Evolutionary conservation across 495 filamentous ascomycete genomes (phyloP), one percentile per base, ranked within the genome.

Genomic region (Penicillium antarcticum): DNA sequence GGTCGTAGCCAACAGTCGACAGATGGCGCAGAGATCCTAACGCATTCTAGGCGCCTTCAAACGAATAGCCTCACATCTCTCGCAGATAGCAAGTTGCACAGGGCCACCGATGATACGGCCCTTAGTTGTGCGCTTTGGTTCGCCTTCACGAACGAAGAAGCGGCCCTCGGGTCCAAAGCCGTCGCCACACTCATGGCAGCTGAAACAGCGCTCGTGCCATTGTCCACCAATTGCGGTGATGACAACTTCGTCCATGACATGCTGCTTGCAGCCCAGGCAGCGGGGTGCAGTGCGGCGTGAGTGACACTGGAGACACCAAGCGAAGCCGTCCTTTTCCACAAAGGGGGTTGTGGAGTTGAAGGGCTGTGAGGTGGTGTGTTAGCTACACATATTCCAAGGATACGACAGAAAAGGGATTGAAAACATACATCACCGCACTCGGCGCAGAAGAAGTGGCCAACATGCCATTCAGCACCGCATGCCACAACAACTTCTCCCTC

Each of bases 391-490:
- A 46, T 13, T 26, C 23, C 2, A 29, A 8, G 8, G 7, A 8
- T 1, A 9, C 5, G 2, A 7, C 6, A 29, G 35, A 1, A 42
- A 21, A 12, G 33, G 23, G 23, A 17, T 43, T 16, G 8, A 2
- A 49, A 26, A 67, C 77, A 36, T 71, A 83, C 80, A 79, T 99
- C 94, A 54, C 94, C 94, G 71, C 94, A 99, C 78, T 99, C 89
- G 24, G 95, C 95, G 65, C 94, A 99, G 80, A 97, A 99, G 76
- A 99, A 99, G 74, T 99, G 94, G 1, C 94, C 94, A 55, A 88
- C 88, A 70, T 99, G 94, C 90, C 90, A 99, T 70, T 95, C 89
- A 16, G 87, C 84, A 16, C 95, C 94, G 58, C 94, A 88, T 3
- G 94, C 94, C 34, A 97, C 84, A 11, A 96, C 83, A 35, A 97